Conservation (phyloP, 2,329 filamentous ascomycete genomes). For the Magnaporthiopsis incrustans region DNA sequence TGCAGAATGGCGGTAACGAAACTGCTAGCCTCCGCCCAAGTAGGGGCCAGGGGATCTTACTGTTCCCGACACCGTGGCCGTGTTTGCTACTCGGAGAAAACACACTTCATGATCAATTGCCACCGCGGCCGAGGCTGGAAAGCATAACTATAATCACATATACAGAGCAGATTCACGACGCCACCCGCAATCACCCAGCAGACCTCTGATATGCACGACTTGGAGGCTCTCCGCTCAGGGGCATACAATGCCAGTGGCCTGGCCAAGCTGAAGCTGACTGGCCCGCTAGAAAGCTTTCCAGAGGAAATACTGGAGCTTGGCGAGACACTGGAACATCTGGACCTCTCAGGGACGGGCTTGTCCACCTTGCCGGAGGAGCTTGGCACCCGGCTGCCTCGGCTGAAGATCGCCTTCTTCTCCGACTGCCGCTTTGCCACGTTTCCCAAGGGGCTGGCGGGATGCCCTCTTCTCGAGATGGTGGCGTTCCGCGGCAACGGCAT, state of each 20-base stretch:
- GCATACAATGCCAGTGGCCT: constrained; percentile 21
- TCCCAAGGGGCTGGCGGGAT: constrained; percentile 31
- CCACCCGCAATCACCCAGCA: background rate
- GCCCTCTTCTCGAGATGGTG: constrained; percentile 38
- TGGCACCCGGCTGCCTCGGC: constrained; percentile 27
- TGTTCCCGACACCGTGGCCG: background rate
- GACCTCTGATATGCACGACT: constrained; percentile 21
- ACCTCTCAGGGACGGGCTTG: constrained; percentile 38
- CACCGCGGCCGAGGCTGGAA: background rate
- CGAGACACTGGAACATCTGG: constrained; percentile 33
- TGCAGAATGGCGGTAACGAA: constrained; percentile 8
- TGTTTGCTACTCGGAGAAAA: background rate
- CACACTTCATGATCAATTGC: background rate
- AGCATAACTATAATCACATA: background rate
- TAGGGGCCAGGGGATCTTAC: background rate
- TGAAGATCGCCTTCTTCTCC: constrained; percentile 39
- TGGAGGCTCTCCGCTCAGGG: constrained; percentile 22
- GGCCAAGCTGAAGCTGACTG: constrained; percentile 27
- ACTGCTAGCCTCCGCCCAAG: background rate
- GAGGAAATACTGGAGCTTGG: constrained; percentile 32
- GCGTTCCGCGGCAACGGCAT: constrained; percentile 40
- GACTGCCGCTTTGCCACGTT: constrained; percentile 35
- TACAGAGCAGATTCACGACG: background rate
- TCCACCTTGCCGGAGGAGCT: constrained; percentile 31
- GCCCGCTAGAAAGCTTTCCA: constrained; percentile 28